Evolutionary conservation across 2,329 filamentous ascomycete genomes (phyloP).

Genomic region (Pseudogymnoascus sp.): DNA sequence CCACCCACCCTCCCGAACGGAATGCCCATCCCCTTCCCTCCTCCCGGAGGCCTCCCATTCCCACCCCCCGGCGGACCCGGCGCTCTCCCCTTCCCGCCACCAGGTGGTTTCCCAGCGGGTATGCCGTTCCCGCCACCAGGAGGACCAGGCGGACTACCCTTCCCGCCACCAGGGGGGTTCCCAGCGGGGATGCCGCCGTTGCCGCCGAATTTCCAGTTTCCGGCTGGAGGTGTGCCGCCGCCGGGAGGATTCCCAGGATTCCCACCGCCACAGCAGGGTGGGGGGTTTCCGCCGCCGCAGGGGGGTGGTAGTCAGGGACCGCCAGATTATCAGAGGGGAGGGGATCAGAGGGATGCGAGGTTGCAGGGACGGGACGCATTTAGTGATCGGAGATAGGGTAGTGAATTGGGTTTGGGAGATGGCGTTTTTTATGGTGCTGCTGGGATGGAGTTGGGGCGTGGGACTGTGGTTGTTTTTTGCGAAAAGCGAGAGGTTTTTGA

Average conservation of each 20-base stretch:
- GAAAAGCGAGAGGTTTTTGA: neutral
- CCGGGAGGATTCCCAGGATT: conserved; percentile 21
- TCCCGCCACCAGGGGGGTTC: neutral
- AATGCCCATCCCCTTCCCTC: conserved; percentile 28
- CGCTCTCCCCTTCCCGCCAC: conserved; percentile 9
- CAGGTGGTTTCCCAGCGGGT: conserved; percentile 13
- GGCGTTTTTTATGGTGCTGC: neutral
- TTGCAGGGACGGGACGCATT: conserved; percentile 3
- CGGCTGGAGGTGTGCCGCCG: conserved; percentile 37
- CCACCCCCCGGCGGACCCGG: conserved; percentile 34
- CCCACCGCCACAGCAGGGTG: conserved; percentile 14
- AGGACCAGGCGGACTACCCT: conserved; percentile 10
- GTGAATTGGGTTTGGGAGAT: neutral
- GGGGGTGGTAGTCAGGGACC: neutral
- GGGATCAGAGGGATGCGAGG: neutral
- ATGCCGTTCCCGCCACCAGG: conserved; percentile 16
- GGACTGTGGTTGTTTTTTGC: neutral
- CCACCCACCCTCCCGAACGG: conserved; percentile 26
- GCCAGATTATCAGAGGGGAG: neutral
- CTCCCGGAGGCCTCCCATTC: conserved; percentile 35
- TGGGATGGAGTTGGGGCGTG: neutral
- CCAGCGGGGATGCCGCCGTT: conserved; percentile 22
- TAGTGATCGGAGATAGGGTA: conserved; percentile 6
- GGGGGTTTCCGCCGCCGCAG: neutral
- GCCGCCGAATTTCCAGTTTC: conserved; percentile 44